These are phyloP conservation scores for Fusarium chaquense DNA, from an alignment of 2,329 filamentous ascomycete genomes.

Conservation along the genomic window DNA sequence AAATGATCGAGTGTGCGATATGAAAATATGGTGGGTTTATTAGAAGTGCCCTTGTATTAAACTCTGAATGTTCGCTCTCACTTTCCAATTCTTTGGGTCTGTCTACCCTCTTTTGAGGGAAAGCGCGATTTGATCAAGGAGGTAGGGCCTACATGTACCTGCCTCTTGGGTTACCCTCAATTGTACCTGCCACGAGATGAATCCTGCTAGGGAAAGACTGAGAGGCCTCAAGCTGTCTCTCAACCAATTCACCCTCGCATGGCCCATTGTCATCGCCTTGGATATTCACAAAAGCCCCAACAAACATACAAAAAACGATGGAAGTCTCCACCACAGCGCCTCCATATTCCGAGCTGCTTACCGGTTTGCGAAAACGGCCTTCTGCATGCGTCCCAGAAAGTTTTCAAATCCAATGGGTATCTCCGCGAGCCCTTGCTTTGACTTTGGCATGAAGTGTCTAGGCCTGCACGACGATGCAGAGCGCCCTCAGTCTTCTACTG, in stretches of 20 bases:
- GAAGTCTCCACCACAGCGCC: slow-evolving; percentile 26
- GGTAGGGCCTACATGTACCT: not conserved
- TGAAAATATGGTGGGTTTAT: slow-evolving; percentile 21
- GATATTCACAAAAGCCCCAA: not conserved
- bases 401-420: slow-evolving; percentile 5
- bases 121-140: not conserved
- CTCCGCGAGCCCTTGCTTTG: slow-evolving; percentile 8
- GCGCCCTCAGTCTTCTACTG: not conserved
- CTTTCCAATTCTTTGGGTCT: not conserved
- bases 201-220: not conserved
- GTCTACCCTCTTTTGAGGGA: not conserved
- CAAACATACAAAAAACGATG: slow-evolving; percentile 15
- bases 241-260: not conserved
- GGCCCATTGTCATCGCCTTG: not conserved
- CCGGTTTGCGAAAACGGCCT: slow-evolving; percentile 22
- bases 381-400: slow-evolving; percentile 23
- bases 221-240: slow-evolving; percentile 5
- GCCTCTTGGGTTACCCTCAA: slow-evolving; percentile 2
- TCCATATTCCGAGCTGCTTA: slow-evolving; percentile 15
- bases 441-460: not conserved
- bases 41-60: slow-evolving; percentile 21
- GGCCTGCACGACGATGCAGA: slow-evolving; percentile 1
- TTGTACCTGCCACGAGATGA: slow-evolving; percentile 1
- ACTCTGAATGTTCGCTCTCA: slow-evolving; percentile 15
- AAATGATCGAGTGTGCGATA: slow-evolving; percentile 28